Conservation (phyloP, 139 green algal species). For the Picochlorum sp. region DNA sequence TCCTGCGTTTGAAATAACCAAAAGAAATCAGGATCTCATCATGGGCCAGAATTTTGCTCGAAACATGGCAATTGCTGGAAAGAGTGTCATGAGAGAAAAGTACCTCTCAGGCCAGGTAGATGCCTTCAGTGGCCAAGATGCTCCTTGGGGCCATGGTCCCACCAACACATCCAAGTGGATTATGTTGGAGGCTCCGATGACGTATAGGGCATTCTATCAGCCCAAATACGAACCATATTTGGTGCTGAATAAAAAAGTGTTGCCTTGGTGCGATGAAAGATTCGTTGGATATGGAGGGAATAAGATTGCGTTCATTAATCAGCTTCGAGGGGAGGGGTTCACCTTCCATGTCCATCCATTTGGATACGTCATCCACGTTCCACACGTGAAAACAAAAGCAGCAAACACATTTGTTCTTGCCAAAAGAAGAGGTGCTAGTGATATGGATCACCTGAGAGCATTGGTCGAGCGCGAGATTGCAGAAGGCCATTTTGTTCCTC, state of each 20-base stretch:
- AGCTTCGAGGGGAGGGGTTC: slow-evolving; percentile 5
- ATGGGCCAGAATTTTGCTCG: too few relatives aligned
- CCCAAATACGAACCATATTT: slow-evolving; percentile 13
- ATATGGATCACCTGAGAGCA: slow-evolving; percentile 8
- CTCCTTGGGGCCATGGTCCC: too few relatives aligned
- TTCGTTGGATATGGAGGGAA: slow-evolving; percentile 15
- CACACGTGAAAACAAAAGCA: slow-evolving; percentile 13
- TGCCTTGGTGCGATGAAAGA: slow-evolving; percentile 7
- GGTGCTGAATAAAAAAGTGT: slow-evolving; percentile 3
- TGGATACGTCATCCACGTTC: slow-evolving; percentile 10
- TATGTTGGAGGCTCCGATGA: too few relatives aligned
- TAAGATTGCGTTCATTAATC: slow-evolving; percentile 14
- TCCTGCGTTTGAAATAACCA: too few relatives aligned
- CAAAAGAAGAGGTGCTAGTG: slow-evolving; percentile 2
- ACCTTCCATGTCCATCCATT: slow-evolving; percentile 16
- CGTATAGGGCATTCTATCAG: too few relatives aligned
- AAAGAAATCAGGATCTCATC: too few relatives aligned
- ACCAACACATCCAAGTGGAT: too few relatives aligned
- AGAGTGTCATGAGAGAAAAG: too few relatives aligned
- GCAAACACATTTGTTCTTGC: slow-evolving; percentile 7
- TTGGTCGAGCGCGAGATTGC: slow-evolving; percentile 4
- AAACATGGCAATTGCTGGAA: too few relatives aligned
- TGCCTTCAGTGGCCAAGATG: too few relatives aligned
- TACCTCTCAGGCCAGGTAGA: too few relatives aligned
- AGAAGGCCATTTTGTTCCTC: too few relatives aligned